These are phyloP conservation scores for Pseudogymnoascus sp. DNA, from an alignment of 2,329 filamentous ascomycete species.

Conservation along the genomic window DNA sequence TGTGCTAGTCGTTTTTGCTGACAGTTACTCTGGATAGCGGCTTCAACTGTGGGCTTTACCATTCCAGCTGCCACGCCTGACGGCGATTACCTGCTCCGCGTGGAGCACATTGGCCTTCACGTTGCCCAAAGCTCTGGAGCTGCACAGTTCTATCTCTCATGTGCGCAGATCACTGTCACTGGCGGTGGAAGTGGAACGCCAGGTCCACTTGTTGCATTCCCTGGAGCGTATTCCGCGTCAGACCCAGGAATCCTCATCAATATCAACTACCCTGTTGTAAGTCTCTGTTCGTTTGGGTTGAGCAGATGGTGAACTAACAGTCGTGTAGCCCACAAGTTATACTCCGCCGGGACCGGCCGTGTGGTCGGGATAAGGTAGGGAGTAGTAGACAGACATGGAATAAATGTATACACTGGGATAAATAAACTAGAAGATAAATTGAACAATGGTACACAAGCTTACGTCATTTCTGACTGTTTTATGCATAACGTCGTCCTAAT, in stretches of 20 bases:
- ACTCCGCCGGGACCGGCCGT: conserved; percentile 22
- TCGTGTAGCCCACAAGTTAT: conserved; percentile 21
- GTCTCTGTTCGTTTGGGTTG: conserved; percentile 7
- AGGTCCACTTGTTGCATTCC: conserved; percentile 30
- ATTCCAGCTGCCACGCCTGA: conserved; percentile 30
- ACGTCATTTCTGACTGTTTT: background rate
- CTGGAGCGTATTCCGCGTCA: conserved; percentile 30
- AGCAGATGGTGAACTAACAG: background rate
- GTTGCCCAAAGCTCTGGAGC: conserved; percentile 12
- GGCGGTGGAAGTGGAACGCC: conserved; percentile 34
- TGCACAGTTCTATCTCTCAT: conserved; percentile 29
- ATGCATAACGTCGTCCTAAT: background rate
- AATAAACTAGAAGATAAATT: background rate
- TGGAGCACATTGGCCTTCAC: conserved; percentile 30
- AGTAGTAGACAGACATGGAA: background rate
- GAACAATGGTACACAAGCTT: background rate
- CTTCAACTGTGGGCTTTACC: conserved; percentile 26
- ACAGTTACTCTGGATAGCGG: background rate
- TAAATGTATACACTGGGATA: background rate
- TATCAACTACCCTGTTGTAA: conserved; percentile 31
- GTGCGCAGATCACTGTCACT: conserved; percentile 36
- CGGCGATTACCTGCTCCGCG: conserved; percentile 33
- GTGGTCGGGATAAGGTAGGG: conserved; percentile 13
- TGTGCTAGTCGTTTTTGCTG: background rate
- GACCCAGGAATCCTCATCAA: conserved; percentile 31